Percentiles rank a stretch among this genome's conserved stretches.
Evolutionary conservation across 108 stramenopile genomes (phyloP).

Genomic region (Cyclotella atomus): DNA sequence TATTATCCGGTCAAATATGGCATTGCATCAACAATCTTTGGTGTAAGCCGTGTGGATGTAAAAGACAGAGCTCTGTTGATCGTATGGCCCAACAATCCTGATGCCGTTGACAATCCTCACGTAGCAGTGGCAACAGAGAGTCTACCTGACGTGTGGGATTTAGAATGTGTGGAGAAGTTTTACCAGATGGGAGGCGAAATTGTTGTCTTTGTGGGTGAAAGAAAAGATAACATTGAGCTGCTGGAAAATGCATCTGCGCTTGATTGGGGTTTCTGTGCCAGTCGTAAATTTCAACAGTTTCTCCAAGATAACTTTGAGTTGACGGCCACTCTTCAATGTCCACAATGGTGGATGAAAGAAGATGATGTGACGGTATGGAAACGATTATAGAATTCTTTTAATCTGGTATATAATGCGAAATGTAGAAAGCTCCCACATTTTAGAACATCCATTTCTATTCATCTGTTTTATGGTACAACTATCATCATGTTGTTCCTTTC

Average conservation of each 20-base stretch:
- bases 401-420: not conserved
- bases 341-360: constrained; percentile 59
- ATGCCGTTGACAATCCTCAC: constrained; percentile 55
- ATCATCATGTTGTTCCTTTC: not conserved
- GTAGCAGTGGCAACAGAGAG: constrained; percentile 7
- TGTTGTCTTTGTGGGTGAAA: constrained; percentile 62
- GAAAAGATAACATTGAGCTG: constrained; percentile 43
- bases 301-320: constrained; percentile 42
- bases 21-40: constrained; percentile 42
- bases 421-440: not conserved
- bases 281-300: constrained; percentile 50
- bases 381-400: constrained; percentile 3
- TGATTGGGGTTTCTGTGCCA: constrained; percentile 56
- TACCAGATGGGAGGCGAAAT: constrained; percentile 45
- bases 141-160: constrained; percentile 49
- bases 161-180: constrained; percentile 48
- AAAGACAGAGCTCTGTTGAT: constrained; percentile 44
- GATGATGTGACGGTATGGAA: constrained; percentile 65
- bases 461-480: too few species aligned
- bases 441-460: not conserved
- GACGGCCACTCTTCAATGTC: constrained; percentile 35
- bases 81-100: constrained; percentile 69
- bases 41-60: constrained; percentile 8
- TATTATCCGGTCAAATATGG: constrained; percentile 39
- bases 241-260: constrained; percentile 17